Base-by-base conservation (phyloP, 768 basidiomycete genomes). In the Mycena crocata region DNA sequence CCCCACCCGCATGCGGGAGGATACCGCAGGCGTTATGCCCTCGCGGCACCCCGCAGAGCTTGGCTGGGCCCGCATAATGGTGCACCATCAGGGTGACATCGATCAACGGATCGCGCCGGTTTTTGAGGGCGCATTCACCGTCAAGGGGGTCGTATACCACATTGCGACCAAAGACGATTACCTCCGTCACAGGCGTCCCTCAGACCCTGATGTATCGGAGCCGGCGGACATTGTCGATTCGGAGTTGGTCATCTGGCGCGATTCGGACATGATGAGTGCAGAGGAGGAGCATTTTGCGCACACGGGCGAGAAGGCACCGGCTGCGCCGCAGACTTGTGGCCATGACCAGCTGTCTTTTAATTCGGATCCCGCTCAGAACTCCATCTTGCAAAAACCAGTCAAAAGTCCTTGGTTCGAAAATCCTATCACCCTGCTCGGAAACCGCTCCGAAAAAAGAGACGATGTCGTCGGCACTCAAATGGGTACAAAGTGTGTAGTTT, bases 11-110 rank as follows among this genome's bases (percentile, higher is more conserved):
- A 80, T 91, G 84, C 84, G 86, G 30, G 88, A 90, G 72, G 91
- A 91, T 74, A 82, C 84, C 24, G 90, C 87, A 7, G 85, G 88
- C 49, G 85, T 86, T 26, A 71, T 84, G 5, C 83, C 80, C 40
- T 77, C 74, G 56, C 74, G 84, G 49, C 83, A 83, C 63, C 77
- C 83, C 13, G 78, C 82, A 31, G 85, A 85, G 44, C 81, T 91
- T 14, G 94, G 94, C 28, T 92, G 90, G 88, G 93, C 93, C 21
- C 88, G 91, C 24, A 88, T 96, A 69, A 87, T 90, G 78, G 85
- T 94, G 4, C 88, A 93, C 75, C 78, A 89, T 71, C 85, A 90
- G 70, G 86, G 86, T 32, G 85, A 90, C 71, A 77, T 79, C 30
- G 75, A 75, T 30, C 71, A 73, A 28, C 85, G 83, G 32, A 73